Base-by-base conservation (phyloP, 2,329 filamentous ascomycete genomes). In the Camillea tinctor region DNA sequence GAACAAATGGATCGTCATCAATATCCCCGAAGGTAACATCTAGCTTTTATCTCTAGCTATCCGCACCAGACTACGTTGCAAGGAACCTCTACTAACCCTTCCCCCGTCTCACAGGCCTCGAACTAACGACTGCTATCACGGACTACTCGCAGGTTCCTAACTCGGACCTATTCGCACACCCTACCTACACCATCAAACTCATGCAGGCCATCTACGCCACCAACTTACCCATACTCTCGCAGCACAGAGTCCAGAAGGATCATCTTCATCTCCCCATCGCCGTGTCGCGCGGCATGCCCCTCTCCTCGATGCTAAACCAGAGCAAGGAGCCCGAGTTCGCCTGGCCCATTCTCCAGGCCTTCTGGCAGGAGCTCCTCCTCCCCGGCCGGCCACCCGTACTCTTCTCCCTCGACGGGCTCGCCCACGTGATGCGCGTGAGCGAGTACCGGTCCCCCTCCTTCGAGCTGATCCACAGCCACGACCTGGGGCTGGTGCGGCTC, bases 1-100 rank as follows among this genome's bases (percentile, higher is more conserved):
- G 70, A 92, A 92, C 74, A 84, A 90, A 24, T 98, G 93, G 92
- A 82, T 97, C 51, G 93, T 98, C 52, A 83, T 99, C 60, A 89
- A 91, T 71, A 83, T 98, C 55, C 93, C 95, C 44, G 93, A 99
- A 79, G 90, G 93, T 96, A 81, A 44, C n/a, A 40, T 13, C 9
- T 40, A 40, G n/a, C n/a, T 40, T 13, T 40, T 3, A 17, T 40
- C 3, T 13, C 36, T 13, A 17, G 6, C 6, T 30, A 4, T 30
- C 26, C 13, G 26, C 26, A 11, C 26, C 26, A 4, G 36, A 15
- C 36, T n/a, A 44, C 17, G 36, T 11, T 44, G 17, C 36, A n/a
- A 44, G 36, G 36, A n/a, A 7, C 26, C 13, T 13, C 36, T 44
- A 6, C 36, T 44, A 15, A 44, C 36, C 11, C 5, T 17, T 4